Percentiles rank a stretch among this genome's conserved stretches.
These are phyloP conservation scores for Neofusicoccum ribis DNA, from an alignment of 2,329 filamentous ascomycete genomes.

Conservation along the genomic window DNA sequence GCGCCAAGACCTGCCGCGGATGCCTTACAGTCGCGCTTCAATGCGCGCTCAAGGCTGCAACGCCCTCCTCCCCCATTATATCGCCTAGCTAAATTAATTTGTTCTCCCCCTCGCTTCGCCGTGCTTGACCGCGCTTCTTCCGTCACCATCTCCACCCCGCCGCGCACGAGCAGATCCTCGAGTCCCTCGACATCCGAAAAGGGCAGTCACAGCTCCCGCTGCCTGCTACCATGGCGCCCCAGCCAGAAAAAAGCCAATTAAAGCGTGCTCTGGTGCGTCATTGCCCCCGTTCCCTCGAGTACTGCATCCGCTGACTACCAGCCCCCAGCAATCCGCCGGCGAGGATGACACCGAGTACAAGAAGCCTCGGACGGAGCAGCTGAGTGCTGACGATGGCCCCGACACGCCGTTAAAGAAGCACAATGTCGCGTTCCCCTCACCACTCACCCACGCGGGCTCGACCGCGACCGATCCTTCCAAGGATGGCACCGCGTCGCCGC, in stretches of 20 bases:
- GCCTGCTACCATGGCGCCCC: slow-evolving; percentile 54
- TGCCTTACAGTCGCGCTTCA: slow-evolving; percentile 9
- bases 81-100: slow-evolving; percentile 12
- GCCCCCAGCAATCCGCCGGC: slow-evolving; percentile 63
- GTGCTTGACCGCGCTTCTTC: neutral
- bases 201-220: slow-evolving; percentile 9
- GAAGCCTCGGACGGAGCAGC: slow-evolving; percentile 64
- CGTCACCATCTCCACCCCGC: slow-evolving; percentile 24
- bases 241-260: slow-evolving; percentile 74
- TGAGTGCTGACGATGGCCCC: slow-evolving; percentile 21
- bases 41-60: slow-evolving; percentile 11
- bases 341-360: slow-evolving; percentile 67
- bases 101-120: slow-evolving; percentile 4
- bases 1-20: slow-evolving; percentile 12
- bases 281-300: slow-evolving; percentile 20
- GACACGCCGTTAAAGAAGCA: slow-evolving; percentile 52
- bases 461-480: slow-evolving; percentile 62
- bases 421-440: slow-evolving; percentile 69
- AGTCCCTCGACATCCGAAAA: slow-evolving; percentile 15
- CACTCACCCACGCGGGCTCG: slow-evolving; percentile 69
- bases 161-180: slow-evolving; percentile 2
- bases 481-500: slow-evolving; percentile 71
- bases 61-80: slow-evolving; percentile 11
- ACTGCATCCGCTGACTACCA: slow-evolving; percentile 26
- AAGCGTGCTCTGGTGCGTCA: slow-evolving; percentile 74